Evolutionary conservation across 495 filamentous ascomycete species (phyloP), one percentile per base, ranked within the genome.

Genomic region (Penicillium canariense): DNA sequence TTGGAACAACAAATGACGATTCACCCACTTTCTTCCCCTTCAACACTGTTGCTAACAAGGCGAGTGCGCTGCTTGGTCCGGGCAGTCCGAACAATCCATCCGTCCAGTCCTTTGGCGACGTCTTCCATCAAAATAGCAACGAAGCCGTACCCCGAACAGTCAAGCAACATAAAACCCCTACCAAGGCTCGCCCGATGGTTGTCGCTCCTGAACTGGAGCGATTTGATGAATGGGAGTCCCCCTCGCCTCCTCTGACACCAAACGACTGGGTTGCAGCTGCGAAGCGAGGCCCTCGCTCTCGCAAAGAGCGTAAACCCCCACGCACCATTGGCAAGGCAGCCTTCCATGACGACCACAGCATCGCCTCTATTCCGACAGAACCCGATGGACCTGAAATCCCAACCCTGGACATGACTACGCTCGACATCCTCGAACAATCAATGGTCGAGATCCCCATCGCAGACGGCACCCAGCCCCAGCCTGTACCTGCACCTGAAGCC

Each of bases 201-300:
- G 45, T 49, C 27, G 47, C 48, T 3, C 48, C 56, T 6, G 47
- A 54, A 4, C 11, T 26, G 14, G 22, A 18, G 49, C 4, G 31
- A 40, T 8, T 39, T 40, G 1, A 35, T 40, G 32, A 38, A 55
- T 48, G 46, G 17, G 15, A 53, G 15, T 52, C 54, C 1, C 61
- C 63, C 17, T 66, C 69, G 3, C 65, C 67, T 4, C 70, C 70
- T 5, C 51, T 76, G 8, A 73, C 72, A 2, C 68, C 75, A 8
- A 69, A 73, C 36, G 75, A 77, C 27, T 77, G 75, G 75, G 40
- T 77, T 45, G 75, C 74, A 26, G 75, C 75, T 15, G 72, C 72
- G 22, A 66, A 64, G 52, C 51, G 66, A 30, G 56, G 49, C 7
- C 60, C 60, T 22, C 63, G 58, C 12, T 56, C 66, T 30, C 48